These are phyloP conservation scores for Myotisia sp. DNA, from an alignment of 2,329 filamentous ascomycete genomes.

Conservation along the genomic window DNA sequence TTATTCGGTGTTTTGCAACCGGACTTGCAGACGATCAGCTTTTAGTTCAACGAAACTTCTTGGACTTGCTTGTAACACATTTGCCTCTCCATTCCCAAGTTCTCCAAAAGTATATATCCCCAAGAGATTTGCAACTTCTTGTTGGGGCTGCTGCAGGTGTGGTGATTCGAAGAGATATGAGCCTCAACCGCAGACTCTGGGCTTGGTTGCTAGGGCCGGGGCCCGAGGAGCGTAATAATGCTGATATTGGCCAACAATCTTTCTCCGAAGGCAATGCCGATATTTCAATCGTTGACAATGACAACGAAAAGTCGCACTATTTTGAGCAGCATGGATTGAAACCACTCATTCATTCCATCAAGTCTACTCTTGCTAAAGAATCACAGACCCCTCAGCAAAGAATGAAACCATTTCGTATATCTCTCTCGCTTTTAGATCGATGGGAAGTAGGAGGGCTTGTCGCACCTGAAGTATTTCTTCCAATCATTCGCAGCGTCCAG, in stretches of 20 bases:
- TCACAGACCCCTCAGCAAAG: slow-evolving; percentile 47
- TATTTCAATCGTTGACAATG: slow-evolving; percentile 22
- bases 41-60: slow-evolving; percentile 82
- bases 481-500: slow-evolving; percentile 66
- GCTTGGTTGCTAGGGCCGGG: slow-evolving; percentile 85
- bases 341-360: slow-evolving; percentile 57
- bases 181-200: slow-evolving; percentile 87
- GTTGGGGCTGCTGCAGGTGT: slow-evolving; percentile 74
- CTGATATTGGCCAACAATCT: slow-evolving; percentile 17
- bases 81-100: slow-evolving; percentile 72
- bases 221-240: slow-evolving; percentile 23
- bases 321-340: slow-evolving; percentile 69
- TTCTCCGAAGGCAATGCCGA: slow-evolving; percentile 19
- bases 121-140: slow-evolving; percentile 64
- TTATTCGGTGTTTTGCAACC: slow-evolving; percentile 82
- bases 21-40: slow-evolving; percentile 78
- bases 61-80: slow-evolving; percentile 83
- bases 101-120: slow-evolving; percentile 58
- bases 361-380: slow-evolving; percentile 56
- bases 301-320: slow-evolving; percentile 56
- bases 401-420: slow-evolving; percentile 77
- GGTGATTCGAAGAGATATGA: slow-evolving; percentile 86
- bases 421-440: slow-evolving; percentile 89
- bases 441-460: slow-evolving; percentile 93
- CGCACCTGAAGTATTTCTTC: slow-evolving; percentile 75